Evolutionary conservation across 805 yeast genomes (phyloP).

Genomic region (Candida lessepsii): DNA sequence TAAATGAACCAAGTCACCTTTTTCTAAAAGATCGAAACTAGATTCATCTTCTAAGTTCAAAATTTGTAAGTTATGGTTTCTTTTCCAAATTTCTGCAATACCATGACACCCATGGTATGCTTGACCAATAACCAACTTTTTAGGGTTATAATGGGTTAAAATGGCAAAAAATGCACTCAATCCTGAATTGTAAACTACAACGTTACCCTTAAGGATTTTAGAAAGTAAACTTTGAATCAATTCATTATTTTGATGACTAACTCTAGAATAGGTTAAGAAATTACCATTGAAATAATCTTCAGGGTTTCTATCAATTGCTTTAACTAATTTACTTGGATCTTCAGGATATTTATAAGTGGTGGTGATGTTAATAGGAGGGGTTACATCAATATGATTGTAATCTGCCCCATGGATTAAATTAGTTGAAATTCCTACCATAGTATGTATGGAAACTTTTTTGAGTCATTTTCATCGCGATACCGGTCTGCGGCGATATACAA

Average conservation of each 20-base stretch:
- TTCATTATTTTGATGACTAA: constrained; percentile 69
- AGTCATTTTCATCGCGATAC: no score
- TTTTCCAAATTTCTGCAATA: constrained; percentile 57
- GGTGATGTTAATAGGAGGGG: constrained; percentile 78
- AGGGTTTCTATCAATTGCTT: constrained; percentile 31
- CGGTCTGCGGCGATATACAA: no score
- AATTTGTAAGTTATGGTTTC: constrained; percentile 57
- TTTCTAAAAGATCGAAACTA: constrained; percentile 46
- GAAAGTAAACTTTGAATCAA: constrained; percentile 67
- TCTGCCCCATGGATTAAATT: constrained; percentile 73
- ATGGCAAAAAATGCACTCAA: constrained; percentile 78
- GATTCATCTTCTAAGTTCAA: constrained; percentile 28
- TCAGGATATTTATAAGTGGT: constrained; percentile 72
- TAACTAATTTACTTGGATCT: constrained; percentile 55
- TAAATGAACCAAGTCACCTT: constrained; percentile 76
- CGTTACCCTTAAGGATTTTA: constrained; percentile 58
- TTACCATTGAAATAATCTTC: constrained; percentile 13
- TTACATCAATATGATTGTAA: constrained; percentile 56
- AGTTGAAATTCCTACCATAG: constrained; percentile 52
- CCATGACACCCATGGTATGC: constrained; percentile 87
- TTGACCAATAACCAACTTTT: constrained; percentile 67
- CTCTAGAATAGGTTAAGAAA: constrained; percentile 56
- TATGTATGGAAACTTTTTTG: no score
- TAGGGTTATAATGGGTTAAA: constrained; percentile 69
- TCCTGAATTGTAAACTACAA: constrained; percentile 75